These are phyloP conservation scores for Dothiorella sarmentorum DNA, from an alignment of 2,329 filamentous ascomycete genomes.

Conservation along the genomic window DNA sequence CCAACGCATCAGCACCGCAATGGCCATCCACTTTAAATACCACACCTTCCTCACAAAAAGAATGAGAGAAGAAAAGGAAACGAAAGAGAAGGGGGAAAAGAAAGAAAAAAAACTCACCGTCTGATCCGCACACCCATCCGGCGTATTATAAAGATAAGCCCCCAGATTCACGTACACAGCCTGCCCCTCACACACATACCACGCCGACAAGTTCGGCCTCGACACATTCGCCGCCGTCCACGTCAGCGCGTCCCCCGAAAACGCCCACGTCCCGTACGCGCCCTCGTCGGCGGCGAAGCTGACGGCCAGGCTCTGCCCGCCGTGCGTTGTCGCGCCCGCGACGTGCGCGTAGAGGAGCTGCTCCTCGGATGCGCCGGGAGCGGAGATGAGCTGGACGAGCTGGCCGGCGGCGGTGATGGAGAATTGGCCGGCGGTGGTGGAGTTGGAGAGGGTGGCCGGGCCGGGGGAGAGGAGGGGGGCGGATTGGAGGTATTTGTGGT, in stretches of 20 bases:
- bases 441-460: conserved; percentile 50
- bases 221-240: conserved; percentile 51
- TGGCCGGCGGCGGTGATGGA: conserved; percentile 52
- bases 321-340: conserved; percentile 27
- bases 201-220: conserved; percentile 56
- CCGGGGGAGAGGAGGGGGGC: conserved; percentile 40
- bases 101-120: conserved; percentile 33
- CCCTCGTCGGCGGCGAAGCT: conserved; percentile 52
- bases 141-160: conserved; percentile 57
- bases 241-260: conserved; percentile 56
- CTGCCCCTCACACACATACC: conserved; percentile 56
- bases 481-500: conserved; percentile 42
- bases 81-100: not conserved
- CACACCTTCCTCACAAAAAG: too few relatives aligned
- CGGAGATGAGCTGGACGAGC: conserved; percentile 53
- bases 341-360: conserved; percentile 36
- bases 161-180: conserved; percentile 57
- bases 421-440: conserved; percentile 57
- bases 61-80: not conserved
- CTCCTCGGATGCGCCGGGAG: conserved; percentile 41
- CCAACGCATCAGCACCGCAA: not conserved
- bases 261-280: conserved; percentile 55
- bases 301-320: conserved; percentile 41
- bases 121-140: conserved; percentile 56
- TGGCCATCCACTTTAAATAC: not conserved